Evolutionary conservation across 352 stramenopile species (phyloP), one percentile per base, ranked within the genome.

Genomic region (Globisporangium takayamanum): DNA sequence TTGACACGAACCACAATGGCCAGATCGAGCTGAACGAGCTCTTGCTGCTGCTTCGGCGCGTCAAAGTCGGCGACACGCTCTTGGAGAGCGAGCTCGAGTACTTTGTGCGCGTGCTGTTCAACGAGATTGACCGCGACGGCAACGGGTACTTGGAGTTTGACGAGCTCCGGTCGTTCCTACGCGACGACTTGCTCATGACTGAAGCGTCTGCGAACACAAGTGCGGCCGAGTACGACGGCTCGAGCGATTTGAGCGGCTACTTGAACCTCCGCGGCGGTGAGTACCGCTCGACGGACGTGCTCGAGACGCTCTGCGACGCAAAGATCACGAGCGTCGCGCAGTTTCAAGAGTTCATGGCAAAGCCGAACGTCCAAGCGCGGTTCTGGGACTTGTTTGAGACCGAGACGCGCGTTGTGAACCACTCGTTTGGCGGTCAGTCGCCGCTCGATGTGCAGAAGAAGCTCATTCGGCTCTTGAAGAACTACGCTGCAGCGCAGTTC

Each of bases 61-160:
- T 86, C 10, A 88, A 88, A 54, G 74, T 89, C 18, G 76, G 78
- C 7, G 75, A 84, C 33, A 80, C 73, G 8, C 62, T 91, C 20
- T 57, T 91, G 5, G 73, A 84, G 66, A 77, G 69, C 30, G 80
- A 91, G 47, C 59, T 91, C 26, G 69, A 86, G 49, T 70, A 84
- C 41, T 84, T 91, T 33, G 79, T 82, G 30, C 69, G 72, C 44
- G 73, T 76, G 25, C 50, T 91, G n/a, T 89, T 89, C 50, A 81
- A 87, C 41, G 89, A 97, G 55, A 98, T 98, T 59, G 93, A 98
- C 62, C 92, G 94, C 57, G 89, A 98, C 60, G 80, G 76, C 6
- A 91, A 81, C 20, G 92, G 94, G 0, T 86, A 84, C 50, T 88
- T 98, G 28, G 94, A 98, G 66, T 98, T 98, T 63, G 89, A 98